Conservation (phyloP, 331 rosid species). For the Pyrus hybrid region DNA sequence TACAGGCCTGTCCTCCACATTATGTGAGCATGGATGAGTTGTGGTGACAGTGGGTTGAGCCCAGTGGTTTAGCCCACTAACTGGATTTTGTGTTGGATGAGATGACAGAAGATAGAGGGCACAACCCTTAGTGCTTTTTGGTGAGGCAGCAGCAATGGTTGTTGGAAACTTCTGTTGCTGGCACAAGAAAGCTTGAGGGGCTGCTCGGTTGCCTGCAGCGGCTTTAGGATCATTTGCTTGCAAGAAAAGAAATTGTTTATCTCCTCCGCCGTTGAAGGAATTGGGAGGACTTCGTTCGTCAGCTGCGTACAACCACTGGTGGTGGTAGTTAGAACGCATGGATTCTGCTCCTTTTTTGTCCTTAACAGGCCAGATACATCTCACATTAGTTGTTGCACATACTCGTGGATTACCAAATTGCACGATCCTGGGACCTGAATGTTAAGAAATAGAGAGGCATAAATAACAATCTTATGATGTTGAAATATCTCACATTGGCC, state of each 20-base stretch:
- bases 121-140: constrained; percentile 30
- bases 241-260: constrained; percentile 18
- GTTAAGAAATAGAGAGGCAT: neutral
- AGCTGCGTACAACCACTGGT: constrained; percentile 13
- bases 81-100: constrained; percentile 43
- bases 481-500: too few species aligned
- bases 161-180: constrained; percentile 18
- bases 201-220: constrained; percentile 10
- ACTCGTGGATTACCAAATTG: constrained; percentile 67
- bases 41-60: constrained; percentile 32
- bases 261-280: constrained; percentile 20
- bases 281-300: constrained; percentile 24
- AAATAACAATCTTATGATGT: neutral
- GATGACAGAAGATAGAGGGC: constrained; percentile 99
- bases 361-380: constrained; percentile 44
- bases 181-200: constrained; percentile 9
- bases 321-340: constrained; percentile 24
- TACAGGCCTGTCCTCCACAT: constrained; percentile 23
- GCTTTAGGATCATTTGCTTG: constrained; percentile 13
- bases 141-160: constrained; percentile 10
- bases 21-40: constrained; percentile 28
- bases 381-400: constrained; percentile 32
- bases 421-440: constrained; percentile 76
- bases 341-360: constrained; percentile 40
- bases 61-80: constrained; percentile 9